Evolutionary conservation across 768 basidiomycete genomes (phyloP).

Genomic region (Termitomyces sp.): DNA sequence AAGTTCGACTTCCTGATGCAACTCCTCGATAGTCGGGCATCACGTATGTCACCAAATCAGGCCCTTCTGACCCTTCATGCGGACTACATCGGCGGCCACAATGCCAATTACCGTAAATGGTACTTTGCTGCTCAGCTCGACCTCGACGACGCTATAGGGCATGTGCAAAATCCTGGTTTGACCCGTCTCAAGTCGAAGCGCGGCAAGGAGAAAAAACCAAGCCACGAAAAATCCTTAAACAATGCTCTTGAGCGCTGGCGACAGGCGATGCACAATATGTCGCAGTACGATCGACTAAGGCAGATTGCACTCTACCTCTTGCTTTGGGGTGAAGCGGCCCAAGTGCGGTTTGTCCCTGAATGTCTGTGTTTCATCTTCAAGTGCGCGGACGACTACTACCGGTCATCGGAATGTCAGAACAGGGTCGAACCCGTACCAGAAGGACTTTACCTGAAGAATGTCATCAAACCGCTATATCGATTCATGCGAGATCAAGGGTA

Average conservation of each 20-base stretch:
- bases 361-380: conserved; percentile 99
- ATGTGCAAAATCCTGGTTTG: conserved; percentile 86
- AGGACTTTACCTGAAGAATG: conserved; percentile 87
- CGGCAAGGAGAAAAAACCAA: conserved; percentile 39
- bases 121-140: conserved; percentile 99
- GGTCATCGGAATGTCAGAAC: conserved; percentile 96
- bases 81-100: conserved; percentile 97
- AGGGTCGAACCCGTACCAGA: conserved; percentile 89
- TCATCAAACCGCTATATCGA: conserved; percentile 90
- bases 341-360: conserved; percentile 94
- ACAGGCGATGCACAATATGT: conserved; percentile 98
- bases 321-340: conserved; percentile 98
- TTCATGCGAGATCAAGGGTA: conserved; percentile 98
- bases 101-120: conserved; percentile 99
- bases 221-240: conserved; percentile 61
- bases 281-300: conserved; percentile 92
- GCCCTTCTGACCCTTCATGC: conserved; percentile 94
- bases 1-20: conserved; percentile 99
- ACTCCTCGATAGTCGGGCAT: conserved; percentile 91
- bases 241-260: conserved; percentile 91
- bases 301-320: conserved; percentile 95
- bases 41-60: conserved; percentile 95
- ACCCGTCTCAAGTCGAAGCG: conserved; percentile 74
- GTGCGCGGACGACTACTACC: conserved; percentile 99
- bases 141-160: conserved; percentile 94